Base-by-base conservation (phyloP, 805 yeast genomes). In the Myxozyma kluyveri region DNA sequence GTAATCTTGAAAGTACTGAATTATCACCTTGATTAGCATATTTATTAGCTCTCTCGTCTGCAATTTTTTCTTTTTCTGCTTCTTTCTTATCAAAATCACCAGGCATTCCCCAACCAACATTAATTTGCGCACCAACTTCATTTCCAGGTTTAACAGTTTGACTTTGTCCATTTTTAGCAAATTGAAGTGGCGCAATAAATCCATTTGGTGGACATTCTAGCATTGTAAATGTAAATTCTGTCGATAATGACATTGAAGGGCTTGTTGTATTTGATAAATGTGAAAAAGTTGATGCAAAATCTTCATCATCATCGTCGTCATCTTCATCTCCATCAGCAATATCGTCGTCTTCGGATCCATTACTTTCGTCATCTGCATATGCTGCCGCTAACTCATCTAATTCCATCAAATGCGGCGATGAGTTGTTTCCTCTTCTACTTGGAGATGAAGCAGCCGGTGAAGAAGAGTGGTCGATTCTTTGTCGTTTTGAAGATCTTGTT, bases 51-150 rank as follows among this genome's bases (percentile, higher is more conserved):
- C 4, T 26, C 23, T 7, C 31, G 10, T 10, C 26, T 6, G 24
- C 42, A 3, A 14, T 10, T 32, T 18, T 14, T 5, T 1, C 32
- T 43, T 23, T 19, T 27, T 21, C 18, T 14, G 3, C 17, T 14
- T 23, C 36, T 44, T 17, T 17, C 21, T 37, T 14, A 9, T 36
- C 22, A 10, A 19, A n/a, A 33, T 14, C 12, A 2, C 46, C 26
- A 27, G 56, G 57, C 19, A 44, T 37, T 4, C 52, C 46, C 59
- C 59, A 54, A 24, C 59, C 59, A 43, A 49, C 45, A 21, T 54
- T 56, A 4, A 54, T 29, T 35, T 52, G 45, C 19, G 52, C 26
- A 19, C 59, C 57, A 27, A 52, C 48, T 29, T 40, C 55, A 31
- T 29, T 24, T 2, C 50, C 50, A 10, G 47, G 24, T 39, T 41